Conservation (phyloP, 23 red algal species). For the Gracilaria gracilis region DNA sequence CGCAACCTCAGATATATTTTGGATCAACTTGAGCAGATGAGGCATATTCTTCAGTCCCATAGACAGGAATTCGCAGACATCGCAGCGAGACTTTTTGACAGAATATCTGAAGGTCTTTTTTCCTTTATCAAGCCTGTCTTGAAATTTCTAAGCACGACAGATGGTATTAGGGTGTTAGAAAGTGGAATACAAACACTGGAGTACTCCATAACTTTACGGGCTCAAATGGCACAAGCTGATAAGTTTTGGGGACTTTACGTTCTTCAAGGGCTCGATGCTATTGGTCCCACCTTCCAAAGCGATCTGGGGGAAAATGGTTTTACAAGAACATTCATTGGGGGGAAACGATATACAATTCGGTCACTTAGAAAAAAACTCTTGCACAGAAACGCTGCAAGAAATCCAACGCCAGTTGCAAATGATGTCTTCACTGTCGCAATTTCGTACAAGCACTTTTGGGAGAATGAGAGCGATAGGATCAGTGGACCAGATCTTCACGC, state of each 20-base stretch:
- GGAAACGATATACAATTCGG: background rate
- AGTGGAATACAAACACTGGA: no score
- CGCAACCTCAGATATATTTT: no score
- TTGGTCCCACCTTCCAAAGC: background rate
- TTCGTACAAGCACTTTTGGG: constrained; percentile 13
- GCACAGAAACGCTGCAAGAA: background rate
- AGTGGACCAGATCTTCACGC: background rate
- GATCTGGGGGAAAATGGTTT: constrained; percentile 18
- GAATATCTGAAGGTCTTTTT: no score
- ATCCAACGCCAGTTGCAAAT: background rate
- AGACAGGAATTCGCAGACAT: no score
- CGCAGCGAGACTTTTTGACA: no score
- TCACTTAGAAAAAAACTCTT: background rate
- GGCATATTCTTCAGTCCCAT: no score
- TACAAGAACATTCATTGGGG: constrained; percentile 6
- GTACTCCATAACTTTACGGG: no score
- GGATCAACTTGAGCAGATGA: no score
- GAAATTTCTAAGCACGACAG: no score
- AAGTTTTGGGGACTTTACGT: background rate
- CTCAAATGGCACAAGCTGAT: no score
- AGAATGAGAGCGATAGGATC: background rate
- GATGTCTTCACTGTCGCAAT: constrained; percentile 3
- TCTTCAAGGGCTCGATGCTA: background rate
- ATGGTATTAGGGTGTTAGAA: no score
- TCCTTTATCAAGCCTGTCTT: no score